A percentile compares a stretch with the other conserved stretches of the same genome.
These are phyloP conservation scores for Tilletia walkeri DNA, from an alignment of 1,284 basidiomycete genomes.

Conservation along the genomic window DNA sequence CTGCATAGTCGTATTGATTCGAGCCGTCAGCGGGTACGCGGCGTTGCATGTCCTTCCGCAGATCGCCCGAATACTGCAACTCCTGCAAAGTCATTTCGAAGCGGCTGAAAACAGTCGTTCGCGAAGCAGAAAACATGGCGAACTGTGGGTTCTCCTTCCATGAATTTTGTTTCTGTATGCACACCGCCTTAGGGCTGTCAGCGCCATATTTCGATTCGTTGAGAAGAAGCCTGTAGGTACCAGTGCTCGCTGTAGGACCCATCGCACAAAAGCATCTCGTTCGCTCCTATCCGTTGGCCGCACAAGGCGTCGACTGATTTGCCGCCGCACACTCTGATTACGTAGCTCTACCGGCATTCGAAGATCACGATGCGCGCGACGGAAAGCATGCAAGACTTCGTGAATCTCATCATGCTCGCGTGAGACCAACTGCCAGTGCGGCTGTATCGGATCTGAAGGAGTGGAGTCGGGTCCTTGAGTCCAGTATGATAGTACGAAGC, in stretches of 20 bases:
- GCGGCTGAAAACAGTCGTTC: neutral
- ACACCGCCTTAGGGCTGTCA: neutral
- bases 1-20: neutral
- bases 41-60: neutral
- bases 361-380: slow-evolving; percentile 11
- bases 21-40: neutral
- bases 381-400: slow-evolving; percentile 3
- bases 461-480: neutral
- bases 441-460: neutral
- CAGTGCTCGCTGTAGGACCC: neutral
- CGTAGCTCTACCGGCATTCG: neutral
- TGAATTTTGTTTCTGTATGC: neutral
- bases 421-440: neutral
- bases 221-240: neutral
- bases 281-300: slow-evolving; percentile 8
- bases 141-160: neutral
- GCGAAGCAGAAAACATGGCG: neutral
- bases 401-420: neutral
- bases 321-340: neutral
- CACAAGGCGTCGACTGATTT: slow-evolving; percentile 9
- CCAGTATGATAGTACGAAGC: neutral
- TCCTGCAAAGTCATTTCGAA: neutral
- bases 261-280: neutral
- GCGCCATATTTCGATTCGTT: no score
- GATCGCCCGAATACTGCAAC: neutral